phyloP scores from a whole-genome alignment of 306 rosid species.

The Trifolium fragiferum region DNA sequence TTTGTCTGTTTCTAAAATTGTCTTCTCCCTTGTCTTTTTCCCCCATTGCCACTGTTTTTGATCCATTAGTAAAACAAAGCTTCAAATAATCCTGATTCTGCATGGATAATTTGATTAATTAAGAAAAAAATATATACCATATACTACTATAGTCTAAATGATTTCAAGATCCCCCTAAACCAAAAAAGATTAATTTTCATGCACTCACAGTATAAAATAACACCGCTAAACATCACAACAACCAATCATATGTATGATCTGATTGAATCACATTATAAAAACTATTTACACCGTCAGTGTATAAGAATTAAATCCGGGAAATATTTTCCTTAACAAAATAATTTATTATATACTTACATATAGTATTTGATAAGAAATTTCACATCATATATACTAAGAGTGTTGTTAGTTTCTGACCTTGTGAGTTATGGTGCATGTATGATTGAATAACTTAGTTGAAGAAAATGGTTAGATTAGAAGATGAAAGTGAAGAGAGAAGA shows the following conservation, averaged over 20 bases:
- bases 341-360: slow-evolving; percentile 2
- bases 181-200: too few relatives aligned
- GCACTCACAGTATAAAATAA: too few relatives aligned
- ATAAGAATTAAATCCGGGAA: neutral
- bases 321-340: neutral
- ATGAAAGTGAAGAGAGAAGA: neutral
- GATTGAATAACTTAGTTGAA: neutral
- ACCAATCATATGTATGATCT: too few relatives aligned
- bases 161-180: too few relatives aligned
- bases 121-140: neutral
- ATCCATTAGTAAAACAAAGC: slow-evolving; percentile 60
- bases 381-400: neutral
- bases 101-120: slow-evolving; percentile 5
- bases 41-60: slow-evolving; percentile 78
- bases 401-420: slow-evolving; percentile 39
- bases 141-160: neutral
- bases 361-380: neutral
- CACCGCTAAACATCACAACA: too few relatives aligned
- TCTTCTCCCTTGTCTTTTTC: slow-evolving; percentile 71
- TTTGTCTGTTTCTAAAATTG: slow-evolving; percentile 52
- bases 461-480: neutral
- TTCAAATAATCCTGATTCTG: slow-evolving; percentile 41
- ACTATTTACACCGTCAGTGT: too few relatives aligned
- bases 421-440: slow-evolving; percentile 31
- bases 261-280: too few relatives aligned